Percentiles rank a stretch among this genome's conserved stretches.
phyloP scores from a whole-genome alignment of 371 early-diverging fungal species.

The Mortierella sp. region DNA sequence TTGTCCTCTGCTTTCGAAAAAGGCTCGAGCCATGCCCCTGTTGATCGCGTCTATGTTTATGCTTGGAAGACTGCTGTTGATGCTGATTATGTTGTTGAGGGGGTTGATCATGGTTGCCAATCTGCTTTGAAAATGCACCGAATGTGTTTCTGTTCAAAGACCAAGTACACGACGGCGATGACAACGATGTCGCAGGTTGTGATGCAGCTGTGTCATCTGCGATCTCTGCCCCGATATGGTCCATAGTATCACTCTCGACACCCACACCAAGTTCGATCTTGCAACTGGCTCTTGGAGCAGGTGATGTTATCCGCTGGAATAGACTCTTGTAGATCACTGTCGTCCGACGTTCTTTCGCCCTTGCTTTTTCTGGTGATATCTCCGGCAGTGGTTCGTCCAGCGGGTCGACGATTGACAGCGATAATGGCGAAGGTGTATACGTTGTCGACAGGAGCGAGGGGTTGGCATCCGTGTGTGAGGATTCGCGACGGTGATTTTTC shows the following conservation, averaged over 20 bases:
- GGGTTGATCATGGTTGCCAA: slow-evolving; percentile 1
- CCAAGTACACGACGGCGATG: background rate
- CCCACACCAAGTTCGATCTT: background rate
- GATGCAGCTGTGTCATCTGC: background rate
- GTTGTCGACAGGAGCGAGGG: slow-evolving; percentile 5
- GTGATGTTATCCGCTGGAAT: slow-evolving; percentile 12
- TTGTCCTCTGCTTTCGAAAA: background rate
- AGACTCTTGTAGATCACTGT: background rate
- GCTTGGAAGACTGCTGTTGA: background rate
- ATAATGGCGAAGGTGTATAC: slow-evolving; percentile 25
- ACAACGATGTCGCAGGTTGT: background rate
- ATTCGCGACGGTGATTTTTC: slow-evolving; percentile 11
- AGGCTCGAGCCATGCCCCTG: background rate
- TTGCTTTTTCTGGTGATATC: too few species aligned
- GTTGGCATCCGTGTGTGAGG: slow-evolving; percentile 3
- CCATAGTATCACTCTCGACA: background rate
- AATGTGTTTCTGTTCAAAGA: slow-evolving; percentile 27
- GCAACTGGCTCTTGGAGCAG: background rate
- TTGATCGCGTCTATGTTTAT: background rate
- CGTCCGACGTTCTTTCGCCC: too few species aligned
- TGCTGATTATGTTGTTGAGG: background rate
- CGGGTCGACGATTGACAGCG: background rate
- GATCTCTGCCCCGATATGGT: slow-evolving; percentile 21
- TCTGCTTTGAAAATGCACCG: background rate
- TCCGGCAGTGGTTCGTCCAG: background rate